These are phyloP conservation scores for Hypoxylon sp. DNA, from an alignment of 2,329 filamentous ascomycete genomes.

Conservation along the genomic window DNA sequence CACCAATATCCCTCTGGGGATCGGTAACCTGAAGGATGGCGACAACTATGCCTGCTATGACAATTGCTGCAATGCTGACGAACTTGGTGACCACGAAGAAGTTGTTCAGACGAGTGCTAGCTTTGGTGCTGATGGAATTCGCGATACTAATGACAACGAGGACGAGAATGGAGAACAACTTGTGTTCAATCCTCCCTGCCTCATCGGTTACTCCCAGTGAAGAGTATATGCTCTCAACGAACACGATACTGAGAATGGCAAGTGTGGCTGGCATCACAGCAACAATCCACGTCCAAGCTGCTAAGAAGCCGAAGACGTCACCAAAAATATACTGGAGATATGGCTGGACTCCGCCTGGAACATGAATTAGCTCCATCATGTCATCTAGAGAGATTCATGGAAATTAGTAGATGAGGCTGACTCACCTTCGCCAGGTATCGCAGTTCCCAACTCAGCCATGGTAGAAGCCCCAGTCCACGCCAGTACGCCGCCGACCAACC, in stretches of 20 bases:
- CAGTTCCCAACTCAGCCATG: slow-evolving; percentile 74
- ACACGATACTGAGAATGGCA: slow-evolving; percentile 75
- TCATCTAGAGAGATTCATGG: neutral
- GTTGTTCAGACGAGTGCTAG: slow-evolving; percentile 68
- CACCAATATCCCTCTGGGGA: slow-evolving; percentile 59
- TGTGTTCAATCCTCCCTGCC: slow-evolving; percentile 62
- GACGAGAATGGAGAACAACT: slow-evolving; percentile 66
- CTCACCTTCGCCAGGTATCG: slow-evolving; percentile 71
- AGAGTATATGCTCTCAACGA: slow-evolving; percentile 72
- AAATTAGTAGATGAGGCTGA: neutral
- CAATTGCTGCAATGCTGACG: slow-evolving; percentile 62
- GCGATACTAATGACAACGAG: slow-evolving; percentile 63
- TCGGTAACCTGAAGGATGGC: slow-evolving; percentile 58
- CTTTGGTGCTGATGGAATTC: slow-evolving; percentile 70
- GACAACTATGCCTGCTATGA: slow-evolving; percentile 65
- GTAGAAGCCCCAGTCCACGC: slow-evolving; percentile 76
- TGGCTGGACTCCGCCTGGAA: slow-evolving; percentile 71
- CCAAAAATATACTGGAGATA: slow-evolving; percentile 74
- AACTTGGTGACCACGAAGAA: slow-evolving; percentile 71
- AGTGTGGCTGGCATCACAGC: slow-evolving; percentile 75
- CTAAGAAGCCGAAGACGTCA: slow-evolving; percentile 72
- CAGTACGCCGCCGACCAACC: slow-evolving; percentile 72
- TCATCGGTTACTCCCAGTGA: slow-evolving; percentile 63
- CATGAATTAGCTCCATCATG: slow-evolving; percentile 16
- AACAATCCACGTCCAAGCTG: slow-evolving; percentile 76